These are phyloP conservation scores for Candida piceae DNA, from an alignment of 805 yeast species.

Conservation along the genomic window DNA sequence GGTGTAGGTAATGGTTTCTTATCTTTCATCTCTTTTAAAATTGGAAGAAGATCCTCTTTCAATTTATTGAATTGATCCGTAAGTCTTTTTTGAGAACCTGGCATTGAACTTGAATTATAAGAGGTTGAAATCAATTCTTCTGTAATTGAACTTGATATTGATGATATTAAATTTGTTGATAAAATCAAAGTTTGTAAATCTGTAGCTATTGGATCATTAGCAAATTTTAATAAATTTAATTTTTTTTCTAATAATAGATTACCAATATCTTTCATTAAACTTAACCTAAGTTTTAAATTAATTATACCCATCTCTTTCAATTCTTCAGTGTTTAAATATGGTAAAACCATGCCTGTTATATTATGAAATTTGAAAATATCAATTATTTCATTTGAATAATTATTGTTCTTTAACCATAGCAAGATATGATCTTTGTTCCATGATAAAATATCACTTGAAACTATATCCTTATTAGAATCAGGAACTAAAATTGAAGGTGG, in stretches of 20 bases:
- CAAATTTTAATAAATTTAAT: constrained; percentile 12
- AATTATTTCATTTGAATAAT: constrained; percentile 20
- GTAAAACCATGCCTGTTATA: constrained; percentile 68
- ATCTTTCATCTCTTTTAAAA: constrained; percentile 58
- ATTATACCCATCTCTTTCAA: constrained; percentile 66
- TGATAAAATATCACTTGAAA: constrained; percentile 17
- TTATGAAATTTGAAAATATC: constrained; percentile 48
- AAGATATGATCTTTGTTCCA: constrained; percentile 30
- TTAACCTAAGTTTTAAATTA: constrained; percentile 50
- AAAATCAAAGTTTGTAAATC: constrained; percentile 23
- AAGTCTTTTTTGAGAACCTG: constrained; percentile 30
- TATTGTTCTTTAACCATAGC: constrained; percentile 25
- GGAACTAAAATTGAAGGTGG: constrained; percentile 16
- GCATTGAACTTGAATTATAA: neutral
- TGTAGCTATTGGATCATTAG: constrained; percentile 19
- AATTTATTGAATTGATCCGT: constrained; percentile 51
- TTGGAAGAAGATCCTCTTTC: constrained; percentile 61
- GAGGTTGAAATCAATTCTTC: constrained; percentile 14
- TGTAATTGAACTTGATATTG: constrained; percentile 20
- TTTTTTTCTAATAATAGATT: constrained; percentile 39
- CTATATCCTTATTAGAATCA: constrained; percentile 11
- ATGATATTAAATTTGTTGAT: constrained; percentile 20
- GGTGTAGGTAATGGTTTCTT: constrained; percentile 67
- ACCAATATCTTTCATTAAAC: constrained; percentile 54
- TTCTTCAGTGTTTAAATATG: constrained; percentile 64